phyloP scores from a whole-genome alignment of 805 yeast species.

The Kurtzmaniella fragi region DNA sequence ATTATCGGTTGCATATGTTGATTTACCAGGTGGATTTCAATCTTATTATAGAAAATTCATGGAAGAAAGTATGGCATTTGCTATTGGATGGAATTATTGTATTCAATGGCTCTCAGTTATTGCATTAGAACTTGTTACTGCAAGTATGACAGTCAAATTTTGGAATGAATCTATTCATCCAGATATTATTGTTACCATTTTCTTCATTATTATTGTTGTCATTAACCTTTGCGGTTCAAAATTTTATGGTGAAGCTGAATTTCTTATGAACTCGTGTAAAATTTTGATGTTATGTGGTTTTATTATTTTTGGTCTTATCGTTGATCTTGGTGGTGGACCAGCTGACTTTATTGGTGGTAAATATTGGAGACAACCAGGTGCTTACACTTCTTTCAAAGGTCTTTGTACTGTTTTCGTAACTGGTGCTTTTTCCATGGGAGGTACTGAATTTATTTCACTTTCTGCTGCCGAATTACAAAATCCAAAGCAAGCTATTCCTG shows the following conservation, averaged over 20 bases:
- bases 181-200: conserved; percentile 18
- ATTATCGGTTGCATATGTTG: conserved; percentile 20
- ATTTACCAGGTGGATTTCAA: conserved; percentile 24
- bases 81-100: conserved; percentile 35
- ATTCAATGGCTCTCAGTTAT: conserved; percentile 23
- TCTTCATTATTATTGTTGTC: conserved; percentile 15
- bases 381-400: conserved; percentile 34
- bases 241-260: conserved; percentile 27
- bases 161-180: conserved; percentile 15
- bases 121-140: conserved; percentile 21
- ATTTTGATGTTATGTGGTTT: conserved; percentile 21
- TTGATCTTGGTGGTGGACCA: conserved; percentile 18
- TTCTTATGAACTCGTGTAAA: conserved; percentile 21
- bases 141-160: conserved; percentile 22
- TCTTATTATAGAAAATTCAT: conserved; percentile 25
- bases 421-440: conserved; percentile 38
- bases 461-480: conserved; percentile 35
- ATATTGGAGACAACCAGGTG: conserved; percentile 39
- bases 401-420: conserved; percentile 34
- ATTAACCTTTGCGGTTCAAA: conserved; percentile 22
- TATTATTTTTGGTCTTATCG: conserved; percentile 21
- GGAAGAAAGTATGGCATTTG: conserved; percentile 34
- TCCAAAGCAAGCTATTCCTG: conserved; percentile 35
- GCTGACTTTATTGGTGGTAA: conserved; percentile 33
- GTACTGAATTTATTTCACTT: conserved; percentile 36